Evolutionary conservation across 2,329 filamentous ascomycete genomes (phyloP), one percentile per base, ranked within the genome.

Genomic region (Neopestalotiopsis clavispora): DNA sequence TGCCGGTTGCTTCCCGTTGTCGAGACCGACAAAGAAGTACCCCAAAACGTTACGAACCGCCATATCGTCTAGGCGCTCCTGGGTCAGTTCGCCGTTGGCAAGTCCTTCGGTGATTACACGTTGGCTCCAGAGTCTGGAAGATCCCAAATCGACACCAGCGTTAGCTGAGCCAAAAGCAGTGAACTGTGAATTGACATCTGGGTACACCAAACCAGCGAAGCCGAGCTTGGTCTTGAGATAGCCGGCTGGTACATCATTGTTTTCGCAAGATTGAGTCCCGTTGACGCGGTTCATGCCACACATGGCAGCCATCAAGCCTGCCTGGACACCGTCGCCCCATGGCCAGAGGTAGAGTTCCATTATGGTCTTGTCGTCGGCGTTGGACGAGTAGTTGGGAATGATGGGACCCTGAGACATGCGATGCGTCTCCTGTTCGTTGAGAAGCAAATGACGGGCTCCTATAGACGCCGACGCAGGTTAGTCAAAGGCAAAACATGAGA

Each of bases 191-290:
- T 17, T 12, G 9, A 58, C 52, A 28, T 67, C 65, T 32, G 65
- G 65, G 9, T 38, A 40, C 2, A 67, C 65, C 30, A 67, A n/a
- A 34, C 65, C 75, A 13, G 72, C 72, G 56, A 77, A 78, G 3
- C 76, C 76, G 28, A 78, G 67, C 52, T 76, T 74, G 1, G 69
- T 73, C 63, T 78, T 78, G 14, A 78, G 69, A 42, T 74, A 69
- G 2, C 63, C 66, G 38, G 69, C 72, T 6, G 75, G 69, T 6
- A 76, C 70, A 4, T 72, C 52, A 2, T 73, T 58, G 40, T 71
- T 77, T 67, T 78, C 74, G 68, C 76, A 77, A 1, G 72, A 72
- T 13, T 67, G 68, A 3, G 70, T 73, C 10, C 70, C 70, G 61
- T 75, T 75, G 60, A 76, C 71, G 9, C 66, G 66, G 67, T 74